These are phyloP conservation scores for Fraxinus sp. DNA, from an alignment of 305 asterid species.

Conservation along the genomic window DNA sequence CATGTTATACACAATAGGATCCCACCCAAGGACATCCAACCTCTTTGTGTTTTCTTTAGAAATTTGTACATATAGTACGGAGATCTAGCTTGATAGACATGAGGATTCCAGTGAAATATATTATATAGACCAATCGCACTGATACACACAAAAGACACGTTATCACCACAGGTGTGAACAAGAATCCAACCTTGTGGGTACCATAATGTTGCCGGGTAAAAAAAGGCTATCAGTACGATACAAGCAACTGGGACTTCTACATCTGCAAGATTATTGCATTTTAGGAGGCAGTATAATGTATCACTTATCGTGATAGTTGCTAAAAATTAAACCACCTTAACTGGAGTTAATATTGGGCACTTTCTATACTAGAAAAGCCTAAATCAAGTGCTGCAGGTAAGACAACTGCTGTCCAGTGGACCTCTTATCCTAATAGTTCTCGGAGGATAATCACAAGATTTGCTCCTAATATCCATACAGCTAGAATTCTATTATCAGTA, in stretches of 20 bases:
- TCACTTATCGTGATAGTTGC: constrained; percentile 8
- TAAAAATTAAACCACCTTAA: not conserved
- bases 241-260: constrained; percentile 66
- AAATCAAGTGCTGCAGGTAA: not conserved
- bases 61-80: constrained; percentile 53
- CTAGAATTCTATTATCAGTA: not conserved
- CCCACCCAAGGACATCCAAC: constrained; percentile 37
- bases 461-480: not conserved
- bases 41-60: constrained; percentile 29
- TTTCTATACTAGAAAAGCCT: not conserved
- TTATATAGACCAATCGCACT: constrained; percentile 34
- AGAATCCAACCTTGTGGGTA: constrained; percentile 67
- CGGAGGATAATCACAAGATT: not conserved
- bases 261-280: constrained; percentile 49
- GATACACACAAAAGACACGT: constrained; percentile 42
- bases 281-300: constrained; percentile 20
- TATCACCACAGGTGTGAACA: constrained; percentile 69
- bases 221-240: constrained; percentile 50
- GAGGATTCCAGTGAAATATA: constrained; percentile 61
- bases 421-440: not conserved
- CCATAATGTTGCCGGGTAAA: constrained; percentile 76
- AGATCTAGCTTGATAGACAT: constrained; percentile 56
- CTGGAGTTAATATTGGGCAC: not conserved
- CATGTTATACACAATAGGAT: not conserved
- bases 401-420: not conserved